Base-by-base conservation (phyloP, 73 alveolate genomes). In the Vitrella brassicaformis region DNA sequence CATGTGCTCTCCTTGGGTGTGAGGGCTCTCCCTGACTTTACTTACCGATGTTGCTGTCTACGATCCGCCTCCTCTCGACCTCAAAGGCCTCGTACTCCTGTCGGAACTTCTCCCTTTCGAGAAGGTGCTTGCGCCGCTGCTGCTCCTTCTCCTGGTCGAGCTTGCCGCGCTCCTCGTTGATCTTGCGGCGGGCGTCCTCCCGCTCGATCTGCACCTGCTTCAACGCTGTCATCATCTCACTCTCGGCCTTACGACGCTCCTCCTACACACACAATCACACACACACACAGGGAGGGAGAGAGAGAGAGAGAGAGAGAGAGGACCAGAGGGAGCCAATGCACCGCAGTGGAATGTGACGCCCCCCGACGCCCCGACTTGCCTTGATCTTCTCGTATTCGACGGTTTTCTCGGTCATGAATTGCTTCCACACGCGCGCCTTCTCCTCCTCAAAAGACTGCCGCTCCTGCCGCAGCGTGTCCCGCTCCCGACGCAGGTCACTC, bases 201-300 rank as follows among this genome's bases (percentile, higher is more conserved):
- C 68, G 68, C 67, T 78, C 84, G 4, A 65, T 19, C 68, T 78
- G 84, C 32, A 78, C 78, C 0, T 31, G 73, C 84, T 73, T 78
- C 56, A 78, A 31, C 47, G 45, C 72, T 1, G 84, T 56, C 0
- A 72, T 73, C 71, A 70, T 78, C 73, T 78, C 84, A 25, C 47
- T 78, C 56, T 78, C 84, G 14, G 84, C 77, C 14, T 56, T 71
- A n/a, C 78, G 71, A 0, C 84, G 77, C n/a, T 78, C 84, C 27
- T 78, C 84, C 25, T 39, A 14, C 56, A 39, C 4, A 39, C 22
- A 39, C 56, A 8, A 39, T 4, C 56, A 39, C 4, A 39, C 4
- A 39, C 4, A 39, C 22, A 39, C 56, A 39, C 4, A 39, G 56
- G 56, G 22, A 39, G 22, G 14, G 22, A 39, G 14, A 39, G 14